These are phyloP conservation scores for Melanogaster broomeanus DNA, from an alignment of 768 basidiomycete genomes.

Conservation along the genomic window DNA sequence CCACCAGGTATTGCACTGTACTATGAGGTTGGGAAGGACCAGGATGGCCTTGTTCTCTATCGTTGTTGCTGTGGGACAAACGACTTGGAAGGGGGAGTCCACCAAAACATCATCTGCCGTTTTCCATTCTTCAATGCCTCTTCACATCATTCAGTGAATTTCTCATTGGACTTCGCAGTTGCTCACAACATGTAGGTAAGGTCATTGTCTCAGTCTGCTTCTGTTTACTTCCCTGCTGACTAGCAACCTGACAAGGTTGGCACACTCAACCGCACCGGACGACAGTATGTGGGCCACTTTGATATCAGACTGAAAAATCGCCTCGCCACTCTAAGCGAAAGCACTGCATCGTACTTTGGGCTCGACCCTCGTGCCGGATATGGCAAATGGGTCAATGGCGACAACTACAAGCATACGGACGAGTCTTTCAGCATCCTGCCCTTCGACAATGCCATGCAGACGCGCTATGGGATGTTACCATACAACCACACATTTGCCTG, in stretches of 20 bases:
- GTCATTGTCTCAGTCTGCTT: no score
- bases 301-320: not conserved
- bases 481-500: not conserved
- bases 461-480: not conserved
- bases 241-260: not conserved
- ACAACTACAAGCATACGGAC: not conserved
- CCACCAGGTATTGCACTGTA: slow-evolving; percentile 33
- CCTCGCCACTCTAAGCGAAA: not conserved
- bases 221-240: not conserved
- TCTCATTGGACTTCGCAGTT: slow-evolving; percentile 20
- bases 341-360: not conserved
- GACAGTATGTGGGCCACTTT: not conserved
- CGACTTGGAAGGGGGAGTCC: slow-evolving; percentile 36
- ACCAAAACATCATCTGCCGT: slow-evolving; percentile 25
- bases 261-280: not conserved
- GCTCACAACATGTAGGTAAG: slow-evolving; percentile 25
- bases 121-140: slow-evolving; percentile 20
- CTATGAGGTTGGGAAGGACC: slow-evolving; percentile 6
- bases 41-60: slow-evolving; percentile 19
- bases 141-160: slow-evolving; percentile 18
- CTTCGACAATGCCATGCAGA: not conserved
- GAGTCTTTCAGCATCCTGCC: not conserved
- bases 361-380: not conserved
- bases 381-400: not conserved
- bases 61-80: slow-evolving; percentile 31